Conservation (phyloP, 768 basidiomycete species). For the Agaricus subrufescens region DNA sequence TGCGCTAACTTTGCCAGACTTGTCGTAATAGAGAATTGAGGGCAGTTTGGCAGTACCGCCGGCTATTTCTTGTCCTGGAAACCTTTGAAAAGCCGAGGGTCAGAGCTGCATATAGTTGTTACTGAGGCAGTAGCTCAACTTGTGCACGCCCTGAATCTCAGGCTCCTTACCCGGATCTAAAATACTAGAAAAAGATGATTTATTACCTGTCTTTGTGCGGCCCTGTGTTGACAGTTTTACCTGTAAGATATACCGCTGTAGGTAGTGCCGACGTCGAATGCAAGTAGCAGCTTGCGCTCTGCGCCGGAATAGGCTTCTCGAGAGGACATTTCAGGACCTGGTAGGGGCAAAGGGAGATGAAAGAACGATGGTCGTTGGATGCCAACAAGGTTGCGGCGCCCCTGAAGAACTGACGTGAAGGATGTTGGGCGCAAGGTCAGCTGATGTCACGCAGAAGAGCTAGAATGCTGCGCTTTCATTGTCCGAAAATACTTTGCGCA, state of each 20-base stretch:
- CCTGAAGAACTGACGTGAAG: not conserved
- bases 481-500: no score
- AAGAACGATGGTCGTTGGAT: not conserved
- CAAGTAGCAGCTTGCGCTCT: constrained; percentile 9
- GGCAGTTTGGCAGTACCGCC: constrained; percentile 15
- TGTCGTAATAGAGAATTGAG: constrained; percentile 13
- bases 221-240: constrained; percentile 18
- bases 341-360: not conserved
- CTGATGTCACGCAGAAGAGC: not conserved
- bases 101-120: not conserved
- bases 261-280: constrained; percentile 15
- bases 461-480: no score
- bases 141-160: constrained; percentile 22
- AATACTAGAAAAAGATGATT: constrained; percentile 14
- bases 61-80: constrained; percentile 12
- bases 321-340: not conserved
- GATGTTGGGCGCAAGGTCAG: not conserved
- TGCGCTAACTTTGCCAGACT: constrained; percentile 7
- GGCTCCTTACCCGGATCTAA: constrained; percentile 22
- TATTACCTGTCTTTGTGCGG: not conserved
- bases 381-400: not conserved
- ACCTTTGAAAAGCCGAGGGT: constrained; percentile 6
- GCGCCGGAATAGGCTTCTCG: constrained; percentile 6
- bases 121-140: constrained; percentile 12
- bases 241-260: constrained; percentile 15